These are phyloP conservation scores for Peronospora belbahrii DNA, from an alignment of 352 stramenopile genomes.

Conservation along the genomic window DNA sequence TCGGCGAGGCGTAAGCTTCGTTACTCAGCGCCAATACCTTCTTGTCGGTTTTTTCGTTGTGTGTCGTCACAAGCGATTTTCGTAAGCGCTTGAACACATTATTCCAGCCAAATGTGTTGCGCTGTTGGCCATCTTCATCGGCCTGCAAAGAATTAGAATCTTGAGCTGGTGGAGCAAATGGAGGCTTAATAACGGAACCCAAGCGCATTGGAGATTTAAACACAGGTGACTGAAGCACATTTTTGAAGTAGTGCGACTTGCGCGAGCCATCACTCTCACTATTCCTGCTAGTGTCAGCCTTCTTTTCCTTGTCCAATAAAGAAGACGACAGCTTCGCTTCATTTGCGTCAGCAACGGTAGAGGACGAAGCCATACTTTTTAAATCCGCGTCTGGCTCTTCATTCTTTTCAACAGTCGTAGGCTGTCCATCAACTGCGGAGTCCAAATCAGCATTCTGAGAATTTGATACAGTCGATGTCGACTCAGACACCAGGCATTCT, in stretches of 20 bases:
- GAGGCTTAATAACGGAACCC: constrained; percentile 64
- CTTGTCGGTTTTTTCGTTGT: constrained; percentile 53
- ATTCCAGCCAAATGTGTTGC: constrained; percentile 72
- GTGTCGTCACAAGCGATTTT: constrained; percentile 67
- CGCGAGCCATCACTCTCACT: constrained; percentile 31
- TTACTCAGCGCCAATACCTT: constrained; percentile 68
- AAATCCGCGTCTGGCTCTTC: constrained; percentile 5
- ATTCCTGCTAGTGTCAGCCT: constrained; percentile 13
- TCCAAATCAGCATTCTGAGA: not conserved
- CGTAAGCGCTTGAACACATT: constrained; percentile 72
- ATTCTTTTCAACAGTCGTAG: constrained; percentile 3
- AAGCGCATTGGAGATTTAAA: constrained; percentile 75
- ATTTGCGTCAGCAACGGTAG: constrained; percentile 7
- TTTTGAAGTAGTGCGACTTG: constrained; percentile 83
- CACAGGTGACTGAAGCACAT: constrained; percentile 76
- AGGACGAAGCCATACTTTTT: constrained; percentile 1
- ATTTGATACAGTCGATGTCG: constrained; percentile 1
- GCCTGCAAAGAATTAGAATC: constrained; percentile 17
- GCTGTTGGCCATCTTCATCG: constrained; percentile 24
- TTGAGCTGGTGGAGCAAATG: constrained; percentile 27
- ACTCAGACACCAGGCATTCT: constrained; percentile 1
- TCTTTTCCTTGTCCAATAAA: constrained; percentile 18
- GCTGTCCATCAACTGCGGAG: not conserved
- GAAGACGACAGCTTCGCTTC: constrained; percentile 8
- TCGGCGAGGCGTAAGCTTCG: constrained; percentile 49